Percentiles rank a stretch among this genome's conserved stretches.
phyloP scores from a whole-genome alignment of 2,329 filamentous ascomycete species.

The Aspergillus thermomutatus region DNA sequence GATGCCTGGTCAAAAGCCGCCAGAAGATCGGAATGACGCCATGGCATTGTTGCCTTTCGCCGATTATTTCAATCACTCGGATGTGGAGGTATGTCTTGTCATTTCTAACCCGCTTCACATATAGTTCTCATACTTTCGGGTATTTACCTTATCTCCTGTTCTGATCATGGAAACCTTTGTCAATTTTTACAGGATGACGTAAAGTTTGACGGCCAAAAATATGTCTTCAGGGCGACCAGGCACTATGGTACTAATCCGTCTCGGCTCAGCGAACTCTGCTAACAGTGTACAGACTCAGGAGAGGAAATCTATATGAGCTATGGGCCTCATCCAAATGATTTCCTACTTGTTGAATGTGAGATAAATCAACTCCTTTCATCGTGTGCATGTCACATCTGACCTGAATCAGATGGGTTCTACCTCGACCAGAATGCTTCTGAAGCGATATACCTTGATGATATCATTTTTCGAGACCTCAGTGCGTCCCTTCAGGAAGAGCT shows the following conservation, averaged over 20 bases:
- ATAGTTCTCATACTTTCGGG: not conserved
- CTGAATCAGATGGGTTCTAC: constrained; percentile 40
- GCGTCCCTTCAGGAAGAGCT: constrained; percentile 31
- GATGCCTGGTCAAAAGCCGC: constrained; percentile 35
- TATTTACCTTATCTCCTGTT: not conserved
- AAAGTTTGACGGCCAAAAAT: constrained; percentile 33
- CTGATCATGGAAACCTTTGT: not conserved
- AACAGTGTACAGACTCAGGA: constrained; percentile 16
- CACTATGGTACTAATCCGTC: constrained; percentile 24
- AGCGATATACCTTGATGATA: constrained; percentile 40
- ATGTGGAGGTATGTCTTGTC: constrained; percentile 34
- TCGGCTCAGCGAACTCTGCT: not conserved
- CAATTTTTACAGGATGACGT: constrained; percentile 33
- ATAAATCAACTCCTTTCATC: not conserved
- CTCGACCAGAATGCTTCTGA: constrained; percentile 40
- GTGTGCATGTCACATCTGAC: not conserved
- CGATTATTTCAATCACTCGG: constrained; percentile 47
- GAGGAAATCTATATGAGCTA: constrained; percentile 46
- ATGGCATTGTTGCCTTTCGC: constrained; percentile 47
- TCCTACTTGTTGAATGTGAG: constrained; percentile 43
- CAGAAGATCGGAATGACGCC: constrained; percentile 42
- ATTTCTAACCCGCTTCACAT: not conserved
- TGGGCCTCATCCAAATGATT: constrained; percentile 42
- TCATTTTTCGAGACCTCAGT: constrained; percentile 34
- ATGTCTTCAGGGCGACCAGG: constrained; percentile 34